A percentile compares a stretch with the other conserved stretches of the same genome.
Evolutionary conservation across 495 filamentous ascomycete species (phyloP).

Genomic region (Aspergillus mulundensis): DNA sequence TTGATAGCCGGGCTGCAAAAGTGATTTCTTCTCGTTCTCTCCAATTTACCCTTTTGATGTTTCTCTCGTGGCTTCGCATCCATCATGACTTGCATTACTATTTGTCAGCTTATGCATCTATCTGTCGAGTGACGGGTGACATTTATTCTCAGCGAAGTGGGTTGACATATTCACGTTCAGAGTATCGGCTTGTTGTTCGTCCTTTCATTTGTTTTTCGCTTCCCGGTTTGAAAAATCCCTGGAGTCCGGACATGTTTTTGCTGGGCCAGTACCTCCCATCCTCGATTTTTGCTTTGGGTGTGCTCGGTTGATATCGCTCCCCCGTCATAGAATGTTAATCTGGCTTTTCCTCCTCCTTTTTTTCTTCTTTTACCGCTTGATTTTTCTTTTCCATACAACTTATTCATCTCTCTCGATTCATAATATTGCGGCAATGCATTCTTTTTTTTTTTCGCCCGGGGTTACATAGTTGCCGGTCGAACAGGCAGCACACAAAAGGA

Average conservation of each 20-base stretch:
- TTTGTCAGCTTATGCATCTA: constrained; percentile 25
- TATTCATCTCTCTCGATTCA: constrained; percentile 13
- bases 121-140: constrained; percentile 19
- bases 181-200: constrained; percentile 15
- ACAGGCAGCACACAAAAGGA: constrained; percentile 18
- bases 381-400: neutral
- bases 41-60: constrained; percentile 15
- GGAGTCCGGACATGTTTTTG: constrained; percentile 42
- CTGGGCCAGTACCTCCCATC: constrained; percentile 31
- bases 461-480: constrained; percentile 18
- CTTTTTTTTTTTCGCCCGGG: constrained; percentile 11
- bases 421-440: constrained; percentile 22
- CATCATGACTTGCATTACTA: constrained; percentile 28
- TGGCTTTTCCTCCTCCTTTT: constrained; percentile 18
- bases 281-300: constrained; percentile 35
- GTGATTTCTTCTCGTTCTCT: constrained; percentile 26
- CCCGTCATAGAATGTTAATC: constrained; percentile 37
- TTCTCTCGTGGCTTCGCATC: constrained; percentile 14
- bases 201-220: constrained; percentile 12
- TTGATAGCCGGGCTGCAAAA: constrained; percentile 43
- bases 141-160: constrained; percentile 17
- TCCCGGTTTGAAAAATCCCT: constrained; percentile 34
- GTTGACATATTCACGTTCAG: constrained; percentile 22
- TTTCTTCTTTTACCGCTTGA: neutral
- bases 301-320: constrained; percentile 29